Conservation (phyloP, 1,139 yeast species). For the Debaryomyces sp. region DNA sequence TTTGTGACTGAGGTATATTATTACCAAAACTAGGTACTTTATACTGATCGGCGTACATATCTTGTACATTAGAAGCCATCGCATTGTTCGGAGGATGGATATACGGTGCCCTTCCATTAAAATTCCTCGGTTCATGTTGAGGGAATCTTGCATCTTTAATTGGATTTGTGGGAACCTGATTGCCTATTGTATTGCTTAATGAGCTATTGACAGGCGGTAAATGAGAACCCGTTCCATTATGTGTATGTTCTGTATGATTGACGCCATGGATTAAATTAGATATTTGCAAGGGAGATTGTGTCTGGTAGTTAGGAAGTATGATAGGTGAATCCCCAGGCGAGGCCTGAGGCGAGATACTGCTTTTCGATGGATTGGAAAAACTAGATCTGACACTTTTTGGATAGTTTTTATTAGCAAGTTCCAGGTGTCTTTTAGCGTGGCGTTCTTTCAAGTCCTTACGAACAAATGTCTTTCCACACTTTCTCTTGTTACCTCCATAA, state of each 20-base stretch:
- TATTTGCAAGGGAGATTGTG: slow-evolving; percentile 22
- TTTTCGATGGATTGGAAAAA: slow-evolving; percentile 3
- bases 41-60: slow-evolving; percentile 4
- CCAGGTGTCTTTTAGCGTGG: slow-evolving; percentile 32
- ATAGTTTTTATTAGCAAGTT: neutral
- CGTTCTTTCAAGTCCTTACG: slow-evolving; percentile 40
- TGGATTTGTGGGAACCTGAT: neutral
- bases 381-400: neutral
- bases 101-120: neutral
- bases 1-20: slow-evolving; percentile 27
- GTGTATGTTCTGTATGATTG: neutral
- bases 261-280: slow-evolving; percentile 21
- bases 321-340: slow-evolving; percentile 11
- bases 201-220: neutral
- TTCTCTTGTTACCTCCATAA: slow-evolving; percentile 17
- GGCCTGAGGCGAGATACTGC: slow-evolving; percentile 12
- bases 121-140: neutral
- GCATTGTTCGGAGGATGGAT: neutral
- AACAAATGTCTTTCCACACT: slow-evolving; percentile 39
- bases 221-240: neutral
- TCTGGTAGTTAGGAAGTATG: neutral
- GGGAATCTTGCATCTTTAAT: neutral
- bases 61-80: neutral
- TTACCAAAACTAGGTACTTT: neutral
- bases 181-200: neutral